Evolutionary conservation across 192 early-diverging fungal genomes (phyloP), one percentile per base, ranked within the genome.

Genomic region (Backusella luteola): DNA sequence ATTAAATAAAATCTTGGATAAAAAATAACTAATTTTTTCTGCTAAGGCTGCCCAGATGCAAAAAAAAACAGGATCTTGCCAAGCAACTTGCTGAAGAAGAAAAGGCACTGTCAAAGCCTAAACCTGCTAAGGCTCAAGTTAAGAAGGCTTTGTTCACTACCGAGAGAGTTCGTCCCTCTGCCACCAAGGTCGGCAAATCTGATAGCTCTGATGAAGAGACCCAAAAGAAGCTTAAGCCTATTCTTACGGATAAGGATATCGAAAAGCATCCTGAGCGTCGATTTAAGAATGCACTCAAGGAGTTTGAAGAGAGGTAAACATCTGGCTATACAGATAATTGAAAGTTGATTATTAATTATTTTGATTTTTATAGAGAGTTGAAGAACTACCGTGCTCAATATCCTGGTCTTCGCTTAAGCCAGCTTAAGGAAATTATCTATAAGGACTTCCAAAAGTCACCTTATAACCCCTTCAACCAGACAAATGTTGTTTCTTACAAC

Each of bases 231-330:
- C 53, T 84, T 4, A 73, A 81, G 59, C 84, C 84, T 59, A 73
- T 77, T 26, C 69, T 15, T 71, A 74, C 68, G 12, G 68, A 83
- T 26, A 89, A 89, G 39, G 80, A 86, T 72, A 83, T 96, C 34
- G 96, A 97, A 70, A 88, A 91, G 56, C 96, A 97, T 82, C 96
- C 96, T 14, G 96, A 97, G 85, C 89, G 92, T 73, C 87, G 96
- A 15, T 89, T 90, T 69, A 93, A 92, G 89, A 90, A 91, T 36
- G 92, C 92, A 15, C 89, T 89, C 34, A 81, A 84, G 32, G 87
- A 85, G 3, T 94, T 89, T 78, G 78, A 88, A 74, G 94, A 94
- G 34, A 85, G 75, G 67, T 67, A 69, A 26, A 19, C 7, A 46
- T 68, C 15, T 21, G 23, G 2, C 12, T 63, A 26, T 14, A 23